A percentile compares a stretch with the other conserved stretches of the same genome.
phyloP scores from a whole-genome alignment of 257 asterid species.

The Rubia yunnanensis region DNA sequence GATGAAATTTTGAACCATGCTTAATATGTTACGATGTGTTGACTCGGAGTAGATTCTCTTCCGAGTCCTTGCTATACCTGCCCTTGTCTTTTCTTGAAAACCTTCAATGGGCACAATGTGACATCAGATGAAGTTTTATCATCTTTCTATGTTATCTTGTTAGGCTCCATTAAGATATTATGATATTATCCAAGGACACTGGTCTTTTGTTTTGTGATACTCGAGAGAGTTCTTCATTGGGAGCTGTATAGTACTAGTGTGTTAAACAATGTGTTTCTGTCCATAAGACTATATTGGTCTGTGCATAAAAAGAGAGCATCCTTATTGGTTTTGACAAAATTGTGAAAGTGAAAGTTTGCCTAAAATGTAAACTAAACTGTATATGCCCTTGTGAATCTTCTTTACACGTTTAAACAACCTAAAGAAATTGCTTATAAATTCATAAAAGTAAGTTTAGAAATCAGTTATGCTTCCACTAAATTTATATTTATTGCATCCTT shows the following conservation, averaged over 20 bases:
- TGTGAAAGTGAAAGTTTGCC: neutral
- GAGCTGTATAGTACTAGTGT: neutral
- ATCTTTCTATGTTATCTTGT: neutral
- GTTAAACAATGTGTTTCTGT: neutral
- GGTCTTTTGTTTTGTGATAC: neutral
- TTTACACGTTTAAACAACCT: neutral
- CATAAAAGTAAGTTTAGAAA: neutral
- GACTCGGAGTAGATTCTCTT: constrained; percentile 2
- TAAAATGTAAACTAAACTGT: neutral
- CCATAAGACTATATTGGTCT: neutral
- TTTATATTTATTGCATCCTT: neutral
- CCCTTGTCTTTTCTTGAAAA: neutral
- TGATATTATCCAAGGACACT: neutral
- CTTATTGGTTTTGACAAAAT: neutral
- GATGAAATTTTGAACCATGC: neutral
- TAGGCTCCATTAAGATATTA: neutral
- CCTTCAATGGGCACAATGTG: neutral
- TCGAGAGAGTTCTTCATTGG: neutral
- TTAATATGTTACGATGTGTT: constrained; percentile 1
- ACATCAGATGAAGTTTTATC: neutral
- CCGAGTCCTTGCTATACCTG: neutral
- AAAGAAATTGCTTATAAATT: neutral
- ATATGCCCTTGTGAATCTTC: neutral
- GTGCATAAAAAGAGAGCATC: neutral
- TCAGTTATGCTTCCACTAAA: neutral